A percentile compares a stretch with the other conserved stretches of the same genome.
Conservation (phyloP, 495 filamentous ascomycete species). For the Penicillium crystallinum region DNA sequence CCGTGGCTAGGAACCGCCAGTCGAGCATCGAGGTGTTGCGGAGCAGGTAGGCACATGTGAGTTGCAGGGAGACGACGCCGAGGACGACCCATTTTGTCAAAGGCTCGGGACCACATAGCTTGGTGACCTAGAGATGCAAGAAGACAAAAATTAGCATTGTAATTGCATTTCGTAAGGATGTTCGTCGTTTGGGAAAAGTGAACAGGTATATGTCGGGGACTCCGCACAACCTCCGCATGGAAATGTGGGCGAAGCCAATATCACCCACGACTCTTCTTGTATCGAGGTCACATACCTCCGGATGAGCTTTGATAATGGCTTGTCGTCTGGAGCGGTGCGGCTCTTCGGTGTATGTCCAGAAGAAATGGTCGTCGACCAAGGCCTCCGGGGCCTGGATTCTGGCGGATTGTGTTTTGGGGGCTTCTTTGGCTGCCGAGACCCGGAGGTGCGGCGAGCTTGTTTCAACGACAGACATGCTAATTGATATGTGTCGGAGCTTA, state of each 20-base stretch:
- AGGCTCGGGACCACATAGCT: constrained; percentile 95
- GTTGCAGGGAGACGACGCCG: constrained; percentile 76
- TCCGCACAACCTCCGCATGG: constrained; percentile 4
- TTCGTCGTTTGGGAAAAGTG: not conserved
- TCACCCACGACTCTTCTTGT: not conserved
- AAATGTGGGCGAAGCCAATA: not conserved
- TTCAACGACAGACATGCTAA: constrained; percentile 30
- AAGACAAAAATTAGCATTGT: constrained; percentile 7
- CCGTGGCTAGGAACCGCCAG: constrained; percentile 74
- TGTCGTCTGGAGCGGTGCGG: constrained; percentile 85
- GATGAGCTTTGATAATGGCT: constrained; percentile 97
- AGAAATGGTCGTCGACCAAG: constrained; percentile 52
- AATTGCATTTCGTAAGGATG: not conserved
- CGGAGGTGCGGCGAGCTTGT: constrained; percentile 36
- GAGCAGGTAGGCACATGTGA: constrained; percentile 73
- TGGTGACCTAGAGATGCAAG: constrained; percentile 64
- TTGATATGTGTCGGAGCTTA: constrained; percentile 10
- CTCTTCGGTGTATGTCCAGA: constrained; percentile 99
- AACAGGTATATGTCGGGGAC: not conserved
- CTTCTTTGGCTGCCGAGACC: constrained; percentile 30
- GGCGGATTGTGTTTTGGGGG: constrained; percentile 17
- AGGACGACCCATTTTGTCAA: constrained; percentile 91
- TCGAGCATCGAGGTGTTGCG: constrained; percentile 76
- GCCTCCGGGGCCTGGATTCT: constrained; percentile 32
- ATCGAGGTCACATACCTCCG: constrained; percentile 60